Percentiles rank a stretch among this genome's conserved stretches.
phyloP scores from a whole-genome alignment of 768 basidiomycete genomes.

The Strobilomyces confusus region DNA sequence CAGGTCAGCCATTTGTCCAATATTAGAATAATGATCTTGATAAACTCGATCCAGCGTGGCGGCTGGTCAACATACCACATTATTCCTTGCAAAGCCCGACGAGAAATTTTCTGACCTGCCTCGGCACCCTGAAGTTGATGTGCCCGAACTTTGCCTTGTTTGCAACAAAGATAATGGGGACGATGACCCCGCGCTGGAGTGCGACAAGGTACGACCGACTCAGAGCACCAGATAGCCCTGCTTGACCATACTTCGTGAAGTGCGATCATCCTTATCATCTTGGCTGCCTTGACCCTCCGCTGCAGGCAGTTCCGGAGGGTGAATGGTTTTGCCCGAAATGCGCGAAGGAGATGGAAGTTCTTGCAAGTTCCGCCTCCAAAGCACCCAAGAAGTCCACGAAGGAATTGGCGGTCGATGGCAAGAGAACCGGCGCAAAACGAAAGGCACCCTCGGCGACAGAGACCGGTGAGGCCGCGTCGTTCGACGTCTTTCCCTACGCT shows the following conservation, averaged over 20 bases:
- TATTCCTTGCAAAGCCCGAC: slow-evolving; percentile 75
- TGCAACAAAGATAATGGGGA: slow-evolving; percentile 72
- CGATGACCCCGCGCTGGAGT: slow-evolving; percentile 74
- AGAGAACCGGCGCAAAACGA: slow-evolving; percentile 37
- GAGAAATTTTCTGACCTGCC: slow-evolving; percentile 74
- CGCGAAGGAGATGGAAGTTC: slow-evolving; percentile 51
- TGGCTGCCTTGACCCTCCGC: slow-evolving; percentile 73
- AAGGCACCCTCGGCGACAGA: slow-evolving; percentile 41
- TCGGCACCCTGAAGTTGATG: slow-evolving; percentile 74
- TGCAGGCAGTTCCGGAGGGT: slow-evolving; percentile 74
- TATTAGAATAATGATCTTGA: neutral
- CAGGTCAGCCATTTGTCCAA: slow-evolving; percentile 44
- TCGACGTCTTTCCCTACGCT: neutral
- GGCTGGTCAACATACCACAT: slow-evolving; percentile 81
- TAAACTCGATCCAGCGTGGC: slow-evolving; percentile 52
- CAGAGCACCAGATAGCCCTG: neutral
- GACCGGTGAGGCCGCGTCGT: slow-evolving; percentile 32
- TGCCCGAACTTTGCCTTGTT: slow-evolving; percentile 64
- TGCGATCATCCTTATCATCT: slow-evolving; percentile 90
- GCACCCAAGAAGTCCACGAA: slow-evolving; percentile 16
- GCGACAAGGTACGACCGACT: slow-evolving; percentile 68
- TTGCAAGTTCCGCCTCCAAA: slow-evolving; percentile 15
- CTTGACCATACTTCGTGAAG: slow-evolving; percentile 35
- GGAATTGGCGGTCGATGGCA: slow-evolving; percentile 10
- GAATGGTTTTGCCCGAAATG: slow-evolving; percentile 93